These are phyloP conservation scores for Yarrowia sp. DNA, from an alignment of 805 yeast genomes.

Conservation along the genomic window DNA sequence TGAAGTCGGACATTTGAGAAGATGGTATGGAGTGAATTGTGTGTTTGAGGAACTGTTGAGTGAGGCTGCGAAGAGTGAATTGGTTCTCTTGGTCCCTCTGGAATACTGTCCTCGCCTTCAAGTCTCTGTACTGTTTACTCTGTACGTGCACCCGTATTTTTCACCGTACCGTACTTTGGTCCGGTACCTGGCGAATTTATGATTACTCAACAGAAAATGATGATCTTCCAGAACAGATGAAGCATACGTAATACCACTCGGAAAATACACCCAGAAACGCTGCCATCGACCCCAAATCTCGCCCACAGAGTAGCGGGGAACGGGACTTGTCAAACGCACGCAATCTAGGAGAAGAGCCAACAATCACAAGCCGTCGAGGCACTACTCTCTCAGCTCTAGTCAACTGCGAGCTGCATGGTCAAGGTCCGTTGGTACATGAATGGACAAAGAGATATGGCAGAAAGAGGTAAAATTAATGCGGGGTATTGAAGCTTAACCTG, in stretches of 20 bases:
- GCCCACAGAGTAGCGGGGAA: constrained; percentile 16
- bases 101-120: no score
- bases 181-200: background rate
- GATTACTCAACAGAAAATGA: constrained; percentile 29
- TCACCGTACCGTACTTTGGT: no score
- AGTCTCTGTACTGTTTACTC: no score
- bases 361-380: constrained; percentile 6
- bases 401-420: constrained; percentile 4
- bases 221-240: background rate
- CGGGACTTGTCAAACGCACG: constrained; percentile 14
- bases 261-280: no score
- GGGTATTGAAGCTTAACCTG: constrained; percentile 12
- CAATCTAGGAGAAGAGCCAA: constrained; percentile 4
- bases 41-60: no score
- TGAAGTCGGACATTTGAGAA: constrained; percentile 3
- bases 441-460: constrained; percentile 6
- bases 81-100: no score
- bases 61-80: no score
- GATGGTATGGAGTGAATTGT: no score
- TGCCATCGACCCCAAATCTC: no score
- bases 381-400: constrained; percentile 1
- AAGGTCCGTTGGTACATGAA: constrained; percentile 25
- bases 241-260: background rate
- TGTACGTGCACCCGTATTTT: no score
- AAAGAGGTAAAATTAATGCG: constrained; percentile 21